Conservation (phyloP, 495 filamentous ascomycete genomes). For the Penicillium malachiteum region DNA sequence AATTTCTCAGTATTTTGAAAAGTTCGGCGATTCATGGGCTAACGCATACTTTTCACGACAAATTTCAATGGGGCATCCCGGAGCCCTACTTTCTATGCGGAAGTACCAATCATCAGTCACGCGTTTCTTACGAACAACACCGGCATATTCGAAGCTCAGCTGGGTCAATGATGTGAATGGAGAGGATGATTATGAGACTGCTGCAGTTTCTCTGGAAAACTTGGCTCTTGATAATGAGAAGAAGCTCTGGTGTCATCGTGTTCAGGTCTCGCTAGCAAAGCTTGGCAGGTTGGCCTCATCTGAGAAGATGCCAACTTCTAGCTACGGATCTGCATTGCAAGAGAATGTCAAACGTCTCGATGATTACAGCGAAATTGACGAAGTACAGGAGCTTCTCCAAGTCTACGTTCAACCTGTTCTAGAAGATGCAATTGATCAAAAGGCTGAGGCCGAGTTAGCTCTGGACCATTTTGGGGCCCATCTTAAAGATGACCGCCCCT, state of each 20-base stretch:
- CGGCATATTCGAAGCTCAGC: slow-evolving; percentile 66
- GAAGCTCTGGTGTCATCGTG: slow-evolving; percentile 84
- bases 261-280: slow-evolving; percentile 85
- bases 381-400: slow-evolving; percentile 74
- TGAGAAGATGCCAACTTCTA: slow-evolving; percentile 28
- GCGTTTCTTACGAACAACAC: slow-evolving; percentile 66
- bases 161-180: slow-evolving; percentile 91
- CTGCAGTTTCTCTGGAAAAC: slow-evolving; percentile 63
- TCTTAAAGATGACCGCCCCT: slow-evolving; percentile 58
- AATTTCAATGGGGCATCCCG: slow-evolving; percentile 62
- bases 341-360: slow-evolving; percentile 50
- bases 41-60: slow-evolving; percentile 75
- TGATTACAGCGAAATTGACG: slow-evolving; percentile 60
- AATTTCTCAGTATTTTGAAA: slow-evolving; percentile 64
- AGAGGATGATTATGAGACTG: slow-evolving; percentile 68
- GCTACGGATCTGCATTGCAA: slow-evolving; percentile 23
- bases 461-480: slow-evolving; percentile 63
- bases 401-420: slow-evolving; percentile 56
- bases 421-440: slow-evolving; percentile 68
- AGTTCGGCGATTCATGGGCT: slow-evolving; percentile 75
- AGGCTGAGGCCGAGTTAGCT: slow-evolving; percentile 71
- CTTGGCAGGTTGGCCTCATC: slow-evolving; percentile 67
- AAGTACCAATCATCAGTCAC: slow-evolving; percentile 69
- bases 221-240: slow-evolving; percentile 66
- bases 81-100: slow-evolving; percentile 61